Percentiles rank a stretch among this genome's conserved stretches.
Evolutionary conservation across 176 grass and related monocot genomes (phyloP).

Genomic region (Elaeis guineensis): DNA sequence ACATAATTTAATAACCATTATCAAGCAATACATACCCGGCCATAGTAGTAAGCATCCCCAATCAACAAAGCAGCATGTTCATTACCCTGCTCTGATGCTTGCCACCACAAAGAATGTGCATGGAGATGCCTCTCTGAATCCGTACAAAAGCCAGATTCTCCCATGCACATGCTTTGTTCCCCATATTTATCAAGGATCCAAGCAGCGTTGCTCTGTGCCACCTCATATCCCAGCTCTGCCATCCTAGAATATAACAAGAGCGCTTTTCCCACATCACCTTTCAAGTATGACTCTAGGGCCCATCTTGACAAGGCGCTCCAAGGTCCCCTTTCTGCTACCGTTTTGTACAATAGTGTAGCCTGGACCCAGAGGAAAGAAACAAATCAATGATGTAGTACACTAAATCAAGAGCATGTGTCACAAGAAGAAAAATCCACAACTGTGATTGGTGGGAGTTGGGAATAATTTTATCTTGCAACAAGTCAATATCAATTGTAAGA

Average conservation of each 20-base stretch:
- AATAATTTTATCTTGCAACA: too few species aligned
- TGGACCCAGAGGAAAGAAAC: conserved; percentile 21
- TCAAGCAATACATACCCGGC: conserved; percentile 50
- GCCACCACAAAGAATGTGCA: conserved; percentile 97
- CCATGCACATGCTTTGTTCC: conserved; percentile 88
- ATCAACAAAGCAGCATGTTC: conserved; percentile 98
- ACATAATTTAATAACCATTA: neutral
- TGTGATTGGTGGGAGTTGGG: too few species aligned
- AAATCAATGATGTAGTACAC: neutral
- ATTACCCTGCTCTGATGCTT: conserved; percentile 98
- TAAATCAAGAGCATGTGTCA: too few species aligned
- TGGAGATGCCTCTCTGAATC: conserved; percentile 84
- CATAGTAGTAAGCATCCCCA: conserved; percentile 99
- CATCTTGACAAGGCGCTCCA: conserved; percentile 96
- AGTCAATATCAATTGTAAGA: too few species aligned
- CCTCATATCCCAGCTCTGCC: conserved; percentile 97
- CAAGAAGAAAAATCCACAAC: too few species aligned
- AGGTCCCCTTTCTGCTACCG: conserved; percentile 90
- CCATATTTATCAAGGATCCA: conserved; percentile 97
- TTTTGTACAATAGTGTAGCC: conserved; percentile 87
- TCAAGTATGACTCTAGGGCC: conserved; percentile 94
- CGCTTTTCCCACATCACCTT: conserved; percentile 91
- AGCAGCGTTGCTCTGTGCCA: conserved; percentile 97
- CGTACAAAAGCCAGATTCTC: conserved; percentile 82
- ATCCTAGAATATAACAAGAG: conserved; percentile 93